Conservation (phyloP, 2,329 filamentous ascomycete genomes). For the Aspergillus tanneri region DNA sequence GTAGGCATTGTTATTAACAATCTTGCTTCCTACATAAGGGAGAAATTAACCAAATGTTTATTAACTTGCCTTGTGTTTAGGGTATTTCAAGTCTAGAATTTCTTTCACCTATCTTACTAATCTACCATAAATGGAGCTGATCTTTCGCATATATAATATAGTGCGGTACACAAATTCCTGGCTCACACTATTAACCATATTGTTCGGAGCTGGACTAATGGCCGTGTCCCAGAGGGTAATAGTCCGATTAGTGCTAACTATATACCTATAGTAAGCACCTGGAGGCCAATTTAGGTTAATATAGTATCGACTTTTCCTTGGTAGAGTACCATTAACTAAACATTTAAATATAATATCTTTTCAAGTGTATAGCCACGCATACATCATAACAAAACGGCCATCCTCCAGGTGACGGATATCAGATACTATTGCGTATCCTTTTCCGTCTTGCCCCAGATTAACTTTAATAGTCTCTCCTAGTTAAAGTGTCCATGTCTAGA, state of each 20-base stretch:
- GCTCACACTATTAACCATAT: neutral
- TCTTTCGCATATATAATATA: neutral
- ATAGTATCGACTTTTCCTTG: neutral
- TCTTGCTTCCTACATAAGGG: no score
- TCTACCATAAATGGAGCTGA: neutral
- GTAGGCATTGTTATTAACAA: no score
- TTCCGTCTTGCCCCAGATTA: neutral
- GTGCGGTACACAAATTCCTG: slow-evolving; percentile 1
- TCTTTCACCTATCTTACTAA: neutral
- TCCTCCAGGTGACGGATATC: neutral
- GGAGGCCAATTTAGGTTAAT: neutral
- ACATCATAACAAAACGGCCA: neutral
- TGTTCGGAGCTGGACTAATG: neutral
- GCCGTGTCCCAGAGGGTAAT: neutral
- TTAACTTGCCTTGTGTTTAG: no score
- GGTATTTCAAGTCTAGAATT: neutral
- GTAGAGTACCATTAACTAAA: neutral
- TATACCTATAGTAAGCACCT: neutral
- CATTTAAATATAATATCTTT: neutral
- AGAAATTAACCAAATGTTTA: no score
- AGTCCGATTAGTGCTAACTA: neutral
- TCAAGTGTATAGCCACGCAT: neutral
- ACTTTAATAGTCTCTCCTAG: neutral
- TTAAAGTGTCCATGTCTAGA: neutral
- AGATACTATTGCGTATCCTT: neutral